A percentile compares a stretch with the other conserved stretches of the same genome.
These are phyloP conservation scores for Candida ovalis DNA, from an alignment of 805 yeast species.

Conservation along the genomic window DNA sequence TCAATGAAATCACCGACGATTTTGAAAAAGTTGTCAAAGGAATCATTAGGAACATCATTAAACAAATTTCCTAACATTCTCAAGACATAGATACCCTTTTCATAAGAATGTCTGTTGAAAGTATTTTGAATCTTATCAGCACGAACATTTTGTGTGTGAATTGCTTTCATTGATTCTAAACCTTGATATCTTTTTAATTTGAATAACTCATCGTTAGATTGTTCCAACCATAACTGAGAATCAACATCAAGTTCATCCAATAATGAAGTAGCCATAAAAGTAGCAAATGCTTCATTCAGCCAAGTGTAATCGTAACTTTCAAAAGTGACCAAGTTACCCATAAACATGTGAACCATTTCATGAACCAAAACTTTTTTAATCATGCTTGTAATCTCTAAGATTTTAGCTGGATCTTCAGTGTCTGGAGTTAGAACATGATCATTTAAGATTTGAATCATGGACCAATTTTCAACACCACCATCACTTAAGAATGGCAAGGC, in stretches of 20 bases:
- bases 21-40: conserved; percentile 29
- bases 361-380: conserved; percentile 61
- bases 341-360: conserved; percentile 77
- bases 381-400: conserved; percentile 20
- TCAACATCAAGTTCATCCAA: conserved; percentile 27
- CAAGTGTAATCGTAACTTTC: conserved; percentile 67
- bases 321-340: conserved; percentile 66
- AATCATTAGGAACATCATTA: conserved; percentile 27
- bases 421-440: conserved; percentile 43
- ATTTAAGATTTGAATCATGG: conserved; percentile 57
- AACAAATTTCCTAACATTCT: conserved; percentile 49
- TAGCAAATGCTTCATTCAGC: conserved; percentile 78
- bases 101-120: conserved; percentile 49
- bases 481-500: conserved; percentile 69
- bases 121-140: conserved; percentile 41
- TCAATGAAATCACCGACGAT: conserved; percentile 38
- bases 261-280: conserved; percentile 53
- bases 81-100: conserved; percentile 54
- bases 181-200: conserved; percentile 30
- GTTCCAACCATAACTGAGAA: conserved; percentile 31
- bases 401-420: conserved; percentile 16
- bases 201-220: conserved; percentile 25
- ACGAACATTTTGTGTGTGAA: conserved; percentile 35
- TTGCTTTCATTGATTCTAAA: conserved; percentile 35
- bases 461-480: conserved; percentile 82